Conservation (phyloP, 306 rosid species). For the Fragaria iinumae region DNA sequence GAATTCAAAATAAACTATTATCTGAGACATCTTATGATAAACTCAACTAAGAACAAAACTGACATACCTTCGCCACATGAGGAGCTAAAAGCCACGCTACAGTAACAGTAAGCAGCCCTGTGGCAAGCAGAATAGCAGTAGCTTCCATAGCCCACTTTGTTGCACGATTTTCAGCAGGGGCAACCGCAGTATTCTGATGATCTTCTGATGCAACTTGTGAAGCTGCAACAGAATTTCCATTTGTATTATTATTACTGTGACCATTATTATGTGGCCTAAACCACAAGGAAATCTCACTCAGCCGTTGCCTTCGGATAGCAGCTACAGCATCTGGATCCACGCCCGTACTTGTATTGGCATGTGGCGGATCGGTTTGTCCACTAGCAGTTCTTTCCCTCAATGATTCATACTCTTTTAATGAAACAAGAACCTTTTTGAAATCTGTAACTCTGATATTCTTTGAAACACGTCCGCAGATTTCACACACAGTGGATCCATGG, state of each 20-base stretch:
- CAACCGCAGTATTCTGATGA: constrained; percentile 43
- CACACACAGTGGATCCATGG: constrained; percentile 93
- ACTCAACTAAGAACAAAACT: constrained; percentile 4
- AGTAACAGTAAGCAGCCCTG: constrained; percentile 91
- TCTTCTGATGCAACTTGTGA: constrained; percentile 67
- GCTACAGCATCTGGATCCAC: constrained; percentile 97
- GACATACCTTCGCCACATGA: constrained; percentile 85
- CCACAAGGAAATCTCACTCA: constrained; percentile 90
- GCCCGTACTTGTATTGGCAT: constrained; percentile 37
- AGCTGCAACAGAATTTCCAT: constrained; percentile 39
- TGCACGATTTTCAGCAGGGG: constrained; percentile 61
- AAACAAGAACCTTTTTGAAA: constrained; percentile 63
- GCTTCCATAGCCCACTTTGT: constrained; percentile 92
- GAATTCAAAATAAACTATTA: not conserved
- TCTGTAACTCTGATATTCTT: constrained; percentile 72
- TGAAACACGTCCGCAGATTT: constrained; percentile 77
- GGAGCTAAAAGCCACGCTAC: constrained; percentile 97
- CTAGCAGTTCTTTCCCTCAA: constrained; percentile 82
- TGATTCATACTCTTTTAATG: constrained; percentile 78
- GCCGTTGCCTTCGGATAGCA: constrained; percentile 85
- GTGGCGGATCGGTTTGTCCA: constrained; percentile 63
- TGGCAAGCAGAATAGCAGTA: constrained; percentile 92
- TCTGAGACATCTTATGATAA: no score
- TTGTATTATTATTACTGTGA: constrained; percentile 24
- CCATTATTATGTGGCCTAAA: constrained; percentile 65